A percentile compares a stretch with the other conserved stretches of the same genome.
phyloP scores from a whole-genome alignment of 2,329 filamentous ascomycete genomes.

The Ophioceras dolichostomum region DNA sequence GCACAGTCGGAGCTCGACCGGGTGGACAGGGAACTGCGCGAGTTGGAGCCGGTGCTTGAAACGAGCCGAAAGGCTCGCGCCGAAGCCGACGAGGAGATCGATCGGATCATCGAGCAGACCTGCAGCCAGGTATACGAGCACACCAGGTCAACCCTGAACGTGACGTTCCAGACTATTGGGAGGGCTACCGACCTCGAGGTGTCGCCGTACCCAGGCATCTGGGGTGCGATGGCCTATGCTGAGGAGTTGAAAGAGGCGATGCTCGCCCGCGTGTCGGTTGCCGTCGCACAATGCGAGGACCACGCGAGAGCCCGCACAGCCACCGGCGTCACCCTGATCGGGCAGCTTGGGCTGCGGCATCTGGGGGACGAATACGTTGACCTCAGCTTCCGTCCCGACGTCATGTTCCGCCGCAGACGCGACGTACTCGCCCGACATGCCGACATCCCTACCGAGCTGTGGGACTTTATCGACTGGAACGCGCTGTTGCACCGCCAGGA shows the following conservation, averaged over 20 bases:
- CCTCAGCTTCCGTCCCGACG: slow-evolving; percentile 76
- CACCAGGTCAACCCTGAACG: slow-evolving; percentile 62
- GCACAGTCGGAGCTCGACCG: slow-evolving; percentile 75
- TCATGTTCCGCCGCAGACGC: slow-evolving; percentile 83
- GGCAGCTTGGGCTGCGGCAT: slow-evolving; percentile 76
- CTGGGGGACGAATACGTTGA: slow-evolving; percentile 79
- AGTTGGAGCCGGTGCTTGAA: slow-evolving; percentile 77
- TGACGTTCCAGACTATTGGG: slow-evolving; percentile 66
- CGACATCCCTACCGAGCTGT: slow-evolving; percentile 75
- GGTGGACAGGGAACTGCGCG: slow-evolving; percentile 65
- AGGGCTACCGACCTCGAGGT: slow-evolving; percentile 63
- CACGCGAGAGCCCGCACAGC: slow-evolving; percentile 70
- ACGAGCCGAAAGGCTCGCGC: slow-evolving; percentile 67
- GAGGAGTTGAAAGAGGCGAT: slow-evolving; percentile 89
- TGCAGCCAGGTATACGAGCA: slow-evolving; percentile 78
- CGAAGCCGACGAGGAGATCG: slow-evolving; percentile 71
- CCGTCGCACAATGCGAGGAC: slow-evolving; percentile 72
- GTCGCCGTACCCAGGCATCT: slow-evolving; percentile 65
- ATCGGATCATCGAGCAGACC: slow-evolving; percentile 70
- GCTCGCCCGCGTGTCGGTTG: slow-evolving; percentile 72
- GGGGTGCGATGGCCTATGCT: slow-evolving; percentile 80
- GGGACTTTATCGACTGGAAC: slow-evolving; percentile 85
- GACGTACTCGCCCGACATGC: slow-evolving; percentile 77
- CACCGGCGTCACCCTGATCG: slow-evolving; percentile 73
- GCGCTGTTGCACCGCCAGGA: slow-evolving; percentile 81